phyloP scores from a whole-genome alignment of 192 early-diverging fungal genomes.

The Mortierella hygrophila region DNA sequence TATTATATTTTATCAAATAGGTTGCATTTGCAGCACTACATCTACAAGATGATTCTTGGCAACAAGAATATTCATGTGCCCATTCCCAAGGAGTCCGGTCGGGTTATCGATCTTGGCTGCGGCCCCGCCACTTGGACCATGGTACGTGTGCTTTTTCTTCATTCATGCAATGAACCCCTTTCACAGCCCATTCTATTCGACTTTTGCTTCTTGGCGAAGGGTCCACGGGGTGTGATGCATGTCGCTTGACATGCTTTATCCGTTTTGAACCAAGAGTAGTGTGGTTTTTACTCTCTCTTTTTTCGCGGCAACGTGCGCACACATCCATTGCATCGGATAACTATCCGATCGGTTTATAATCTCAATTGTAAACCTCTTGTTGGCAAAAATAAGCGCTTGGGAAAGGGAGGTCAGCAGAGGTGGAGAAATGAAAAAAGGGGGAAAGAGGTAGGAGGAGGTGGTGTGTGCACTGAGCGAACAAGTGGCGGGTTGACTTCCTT shows the following conservation, averaged over 20 bases:
- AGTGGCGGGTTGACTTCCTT: not conserved
- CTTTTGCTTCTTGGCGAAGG: not conserved
- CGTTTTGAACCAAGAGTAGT: not conserved
- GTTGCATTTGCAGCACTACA: conserved; percentile 52
- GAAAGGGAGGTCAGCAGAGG: not conserved
- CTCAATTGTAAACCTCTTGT: not conserved
- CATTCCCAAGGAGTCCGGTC: conserved; percentile 31
- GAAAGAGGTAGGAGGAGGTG: not conserved
- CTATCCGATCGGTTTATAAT: conserved; percentile 8
- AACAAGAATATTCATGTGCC: conserved; percentile 45
- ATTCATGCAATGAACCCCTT: not conserved
- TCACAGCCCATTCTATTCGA: not conserved
- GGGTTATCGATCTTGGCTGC: conserved; percentile 35
- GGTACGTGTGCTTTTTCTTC: conserved; percentile 9
- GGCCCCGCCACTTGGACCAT: conserved; percentile 37
- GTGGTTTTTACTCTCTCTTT: not conserved
- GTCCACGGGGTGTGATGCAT: not conserved
- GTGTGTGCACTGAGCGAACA: not conserved
- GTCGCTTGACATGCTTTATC: not conserved
- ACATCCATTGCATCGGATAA: not conserved
- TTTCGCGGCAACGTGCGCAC: not conserved
- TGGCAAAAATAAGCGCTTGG: not conserved
- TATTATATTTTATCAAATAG: conserved; percentile 54
- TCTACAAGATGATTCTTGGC: conserved; percentile 41
- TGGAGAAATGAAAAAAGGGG: not conserved